Base-by-base conservation (phyloP, 2,329 filamentous ascomycete genomes). In the Chalaropsis ovoidea region DNA sequence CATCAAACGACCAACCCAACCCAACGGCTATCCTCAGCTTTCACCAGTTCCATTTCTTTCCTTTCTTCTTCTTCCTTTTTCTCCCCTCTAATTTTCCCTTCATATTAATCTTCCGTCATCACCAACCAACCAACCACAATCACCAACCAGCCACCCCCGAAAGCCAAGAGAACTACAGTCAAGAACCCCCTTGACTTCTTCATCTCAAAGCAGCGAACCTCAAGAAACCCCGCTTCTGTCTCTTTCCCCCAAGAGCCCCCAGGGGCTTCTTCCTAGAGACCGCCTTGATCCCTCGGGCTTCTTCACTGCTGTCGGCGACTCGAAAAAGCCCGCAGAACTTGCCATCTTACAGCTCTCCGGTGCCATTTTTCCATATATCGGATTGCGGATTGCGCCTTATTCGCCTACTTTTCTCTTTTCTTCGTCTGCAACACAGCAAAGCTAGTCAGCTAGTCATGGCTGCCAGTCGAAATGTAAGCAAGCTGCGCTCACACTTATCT, bases 381-480 rank as follows among this genome's bases (percentile, higher is more conserved):
- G 31, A 31, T 31, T 49, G n/a, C 31, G 31, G 31, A 31, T 31
- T 49, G n/a, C 45, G 10, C 22, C 45, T 49, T 19, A 11, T 24
- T 49, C 22, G 19, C 8, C 45, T 49, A 24, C 45, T 49, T 19
- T 22, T 49, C 13, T 19, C 22, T 31, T 31, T 19, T 49, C 45
- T 49, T 24, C 3, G 17, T n/a, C 2, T 31, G 31, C 31, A 31
- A 6, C 31, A 31, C 2, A 31, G 17, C 17, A 22, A 19, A 49
- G 15, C n/a, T 5, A 49, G n/a, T 10, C 45, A 24, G 19, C 5
- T 31, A 56, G 43, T n/a, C 24, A 67, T 67, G 66, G 43, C 66
- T 61, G 60, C 60, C 41, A 67, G 43, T 65, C 66, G 65, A 41
- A 67, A 67, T 41, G 66, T 67, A 56, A 60, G 64, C 41, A 8